A percentile compares a stretch with the other conserved stretches of the same genome.
Conservation (phyloP, 2,329 filamentous ascomycete genomes). For the Stagonosporopsis tanaceti region DNA sequence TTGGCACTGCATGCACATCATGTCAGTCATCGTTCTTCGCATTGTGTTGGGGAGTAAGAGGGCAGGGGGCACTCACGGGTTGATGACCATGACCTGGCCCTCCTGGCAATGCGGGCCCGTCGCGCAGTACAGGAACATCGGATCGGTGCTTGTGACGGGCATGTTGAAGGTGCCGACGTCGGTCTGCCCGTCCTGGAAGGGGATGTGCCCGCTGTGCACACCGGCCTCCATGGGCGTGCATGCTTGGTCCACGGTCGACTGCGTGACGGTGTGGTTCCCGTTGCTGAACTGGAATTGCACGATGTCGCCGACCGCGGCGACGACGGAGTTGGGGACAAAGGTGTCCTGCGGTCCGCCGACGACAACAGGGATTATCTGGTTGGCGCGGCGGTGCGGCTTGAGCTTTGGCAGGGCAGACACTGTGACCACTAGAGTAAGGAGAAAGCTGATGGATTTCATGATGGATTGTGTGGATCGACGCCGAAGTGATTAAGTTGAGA, state of each 20-base stretch:
- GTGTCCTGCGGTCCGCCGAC: conserved; percentile 43
- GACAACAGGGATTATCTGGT: conserved; percentile 39
- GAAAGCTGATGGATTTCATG: conserved; percentile 29
- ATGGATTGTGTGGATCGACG: neutral
- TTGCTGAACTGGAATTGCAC: conserved; percentile 45
- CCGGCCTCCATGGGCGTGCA: conserved; percentile 40
- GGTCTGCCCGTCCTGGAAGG: conserved; percentile 38
- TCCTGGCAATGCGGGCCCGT: conserved; percentile 43
- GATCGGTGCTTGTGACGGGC: conserved; percentile 37
- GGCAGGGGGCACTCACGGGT: conserved; percentile 23
- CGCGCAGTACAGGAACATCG: conserved; percentile 44
- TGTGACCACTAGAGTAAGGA: conserved; percentile 21
- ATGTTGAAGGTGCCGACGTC: conserved; percentile 45
- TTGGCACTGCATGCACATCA: conserved; percentile 12
- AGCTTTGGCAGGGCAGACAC: conserved; percentile 27
- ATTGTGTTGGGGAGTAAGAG: neutral
- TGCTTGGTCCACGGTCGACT: conserved; percentile 34
- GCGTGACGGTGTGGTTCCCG: conserved; percentile 45
- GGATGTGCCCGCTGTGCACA: conserved; percentile 42
- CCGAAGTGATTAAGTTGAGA: conserved; percentile 2
- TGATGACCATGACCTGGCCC: conserved; percentile 42
- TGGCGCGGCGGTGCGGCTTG: conserved; percentile 33
- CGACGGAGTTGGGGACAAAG: conserved; percentile 39
- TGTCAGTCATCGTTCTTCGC: neutral
- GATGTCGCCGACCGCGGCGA: conserved; percentile 40